A percentile compares a stretch with the other conserved stretches of the same genome.
Evolutionary conservation across 345 rosid species (phyloP).

Genomic region (Durio zibethinus): DNA sequence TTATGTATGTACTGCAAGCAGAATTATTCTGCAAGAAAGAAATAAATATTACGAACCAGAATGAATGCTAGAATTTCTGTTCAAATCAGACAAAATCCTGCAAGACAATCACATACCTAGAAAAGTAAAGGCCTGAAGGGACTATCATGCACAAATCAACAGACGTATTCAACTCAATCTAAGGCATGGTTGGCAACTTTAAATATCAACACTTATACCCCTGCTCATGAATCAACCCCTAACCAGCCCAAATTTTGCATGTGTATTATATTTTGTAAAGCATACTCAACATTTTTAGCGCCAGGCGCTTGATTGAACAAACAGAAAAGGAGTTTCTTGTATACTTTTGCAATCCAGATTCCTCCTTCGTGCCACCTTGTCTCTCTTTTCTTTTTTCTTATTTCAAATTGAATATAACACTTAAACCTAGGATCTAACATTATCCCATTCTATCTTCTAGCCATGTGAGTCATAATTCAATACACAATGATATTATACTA

Average conservation of each 20-base stretch:
- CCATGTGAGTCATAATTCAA: too few species aligned
- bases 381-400: not conserved
- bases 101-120: not conserved
- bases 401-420: not conserved
- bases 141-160: constrained; percentile 2
- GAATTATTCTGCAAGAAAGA: not conserved
- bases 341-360: not conserved
- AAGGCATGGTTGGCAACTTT: not conserved
- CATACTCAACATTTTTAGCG: not conserved
- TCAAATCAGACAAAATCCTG: not conserved
- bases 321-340: not conserved
- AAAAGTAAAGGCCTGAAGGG: not conserved
- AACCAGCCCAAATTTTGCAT: not conserved
- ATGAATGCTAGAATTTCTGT: not conserved
- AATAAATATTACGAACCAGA: not conserved
- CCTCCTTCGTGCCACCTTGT: not conserved
- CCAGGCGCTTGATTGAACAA: not conserved
- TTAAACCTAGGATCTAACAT: not conserved
- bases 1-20: not conserved
- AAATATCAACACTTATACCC: not conserved
- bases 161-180: not conserved
- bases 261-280: not conserved
- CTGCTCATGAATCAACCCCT: not conserved
- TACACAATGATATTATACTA: too few species aligned
- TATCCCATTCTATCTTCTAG: too few species aligned